Evolutionary conservation across 495 filamentous ascomycete species (phyloP), one percentile per base, ranked within the genome.

Genomic region (Hyaloscypha hepaticicola): DNA sequence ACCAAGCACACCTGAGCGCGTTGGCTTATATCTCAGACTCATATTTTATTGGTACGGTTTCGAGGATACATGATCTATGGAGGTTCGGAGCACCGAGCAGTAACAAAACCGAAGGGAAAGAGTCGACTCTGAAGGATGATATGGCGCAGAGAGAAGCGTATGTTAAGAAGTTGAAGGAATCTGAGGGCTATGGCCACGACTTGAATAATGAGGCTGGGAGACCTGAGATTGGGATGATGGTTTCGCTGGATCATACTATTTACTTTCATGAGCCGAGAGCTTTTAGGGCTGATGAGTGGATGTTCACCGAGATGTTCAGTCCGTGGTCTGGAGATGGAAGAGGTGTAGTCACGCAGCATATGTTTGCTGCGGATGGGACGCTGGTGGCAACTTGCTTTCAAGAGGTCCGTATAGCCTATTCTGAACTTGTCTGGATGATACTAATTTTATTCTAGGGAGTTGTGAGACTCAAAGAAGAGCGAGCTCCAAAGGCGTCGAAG

Each of bases 301-400:
- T 97, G 84, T 84, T 96, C 66, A 85, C 83, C 21, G 94, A 97
- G 81, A 93, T 93, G 86, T 86, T 92, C 76, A 93, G 86, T 63
- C 91, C 94, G n/a, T 99, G 95, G 95, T 85, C 88, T 21, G 92
- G 91, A 16, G 92, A 96, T 69, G 94, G 92, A 21, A 84, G 94
- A 62, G 95, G 91, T 0, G 79, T 98, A 64, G 94, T 93, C 34
- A 84, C 84, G 68, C 93, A 96, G 82, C 87, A 86, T 81, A 93
- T 98, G 63, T 98, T 88, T 83, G 86, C 87, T 49, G 85, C 83
- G 71, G 89, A 96, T 69, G 95, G 94, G 4, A 84, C 79, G 34
- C 75, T 98, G 78, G 80, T 99, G 69, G 95, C 95, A 41, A 92
- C 84, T 31, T 95, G 92, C 73, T 82, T 91, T 34, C 92, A 96